phyloP scores from a whole-genome alignment of 2,329 filamentous ascomycete genomes.

The Tolypocladium guangdongense region DNA sequence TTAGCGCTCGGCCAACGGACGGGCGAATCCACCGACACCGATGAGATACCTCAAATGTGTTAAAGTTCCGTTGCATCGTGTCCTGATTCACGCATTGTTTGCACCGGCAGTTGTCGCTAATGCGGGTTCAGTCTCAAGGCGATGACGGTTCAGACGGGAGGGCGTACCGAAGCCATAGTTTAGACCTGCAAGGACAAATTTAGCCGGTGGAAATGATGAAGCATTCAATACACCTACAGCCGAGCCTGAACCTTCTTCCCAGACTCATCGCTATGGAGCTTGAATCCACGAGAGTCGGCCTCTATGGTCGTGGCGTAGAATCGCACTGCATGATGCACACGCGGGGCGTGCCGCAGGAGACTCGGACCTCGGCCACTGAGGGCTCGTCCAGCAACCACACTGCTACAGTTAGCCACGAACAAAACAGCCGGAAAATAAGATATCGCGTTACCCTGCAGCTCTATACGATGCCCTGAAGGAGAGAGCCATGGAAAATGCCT shows the following conservation, averaged over 20 bases:
- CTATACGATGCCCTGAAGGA: background rate
- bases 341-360: conserved; percentile 1
- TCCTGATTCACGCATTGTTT: conserved; percentile 28
- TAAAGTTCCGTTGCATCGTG: conserved; percentile 30
- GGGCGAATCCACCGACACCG: background rate
- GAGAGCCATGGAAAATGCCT: background rate
- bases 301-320: conserved; percentile 7
- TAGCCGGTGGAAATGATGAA: background rate
- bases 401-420: background rate
- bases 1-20: background rate
- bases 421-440: background rate
- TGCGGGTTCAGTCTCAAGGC: background rate
- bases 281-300: conserved; percentile 1
- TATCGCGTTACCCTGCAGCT: background rate
- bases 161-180: conserved; percentile 13
- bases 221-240: conserved; percentile 3
- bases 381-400: background rate
- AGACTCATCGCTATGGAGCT: conserved; percentile 1
- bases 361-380: conserved; percentile 3
- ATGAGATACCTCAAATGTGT: conserved; percentile 25
- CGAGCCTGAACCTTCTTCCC: background rate
- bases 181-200: conserved; percentile 2
- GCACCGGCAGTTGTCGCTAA: conserved; percentile 33
- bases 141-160: background rate
- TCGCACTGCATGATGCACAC: background rate